A percentile compares a stretch with the other conserved stretches of the same genome.
phyloP scores from a whole-genome alignment of 192 early-diverging fungal species.

The Allomyces javanicus region DNA sequence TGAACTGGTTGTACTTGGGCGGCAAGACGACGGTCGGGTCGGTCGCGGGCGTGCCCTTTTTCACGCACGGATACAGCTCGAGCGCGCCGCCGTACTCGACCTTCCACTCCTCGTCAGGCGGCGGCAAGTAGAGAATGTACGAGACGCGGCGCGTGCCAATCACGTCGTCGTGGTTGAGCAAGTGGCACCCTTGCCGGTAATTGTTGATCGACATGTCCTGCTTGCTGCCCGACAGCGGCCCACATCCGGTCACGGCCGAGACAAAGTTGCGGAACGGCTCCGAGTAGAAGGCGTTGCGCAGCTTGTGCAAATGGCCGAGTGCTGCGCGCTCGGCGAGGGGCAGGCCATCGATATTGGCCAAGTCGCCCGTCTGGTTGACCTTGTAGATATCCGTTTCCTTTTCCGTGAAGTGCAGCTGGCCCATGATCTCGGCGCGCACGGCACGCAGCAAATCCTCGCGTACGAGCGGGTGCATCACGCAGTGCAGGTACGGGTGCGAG shows the following conservation, averaged over 20 bases:
- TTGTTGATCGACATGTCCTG: conserved; percentile 56
- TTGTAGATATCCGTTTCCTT: conserved; percentile 79
- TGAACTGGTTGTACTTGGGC: conserved; percentile 57
- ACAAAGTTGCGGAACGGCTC: conserved; percentile 48
- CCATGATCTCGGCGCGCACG: conserved; percentile 43
- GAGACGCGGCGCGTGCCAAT: conserved; percentile 56
- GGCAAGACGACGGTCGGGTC: conserved; percentile 31
- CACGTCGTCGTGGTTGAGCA: conserved; percentile 63
- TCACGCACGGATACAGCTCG: conserved; percentile 51
- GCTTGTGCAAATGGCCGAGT: conserved; percentile 29
- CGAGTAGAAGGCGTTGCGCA: conserved; percentile 59
- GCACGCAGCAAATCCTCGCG: conserved; percentile 33
- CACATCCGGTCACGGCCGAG: conserved; percentile 42
- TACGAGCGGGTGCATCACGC: conserved; percentile 35
- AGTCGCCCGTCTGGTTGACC: conserved; percentile 59
- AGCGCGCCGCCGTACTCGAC: conserved; percentile 45
- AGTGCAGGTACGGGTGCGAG: conserved; percentile 44
- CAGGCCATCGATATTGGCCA: conserved; percentile 64
- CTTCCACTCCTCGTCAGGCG: conserved; percentile 36
- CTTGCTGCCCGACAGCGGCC: conserved; percentile 39
- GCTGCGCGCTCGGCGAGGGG: conserved; percentile 27
- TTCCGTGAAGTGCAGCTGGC: conserved; percentile 42
- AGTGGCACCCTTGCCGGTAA: conserved; percentile 49
- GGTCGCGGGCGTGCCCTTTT: conserved; percentile 34
- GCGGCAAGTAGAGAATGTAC: conserved; percentile 58